Evolutionary conservation across 2,329 filamentous ascomycete genomes (phyloP).

Genomic region (Huntiella omanensis): DNA sequence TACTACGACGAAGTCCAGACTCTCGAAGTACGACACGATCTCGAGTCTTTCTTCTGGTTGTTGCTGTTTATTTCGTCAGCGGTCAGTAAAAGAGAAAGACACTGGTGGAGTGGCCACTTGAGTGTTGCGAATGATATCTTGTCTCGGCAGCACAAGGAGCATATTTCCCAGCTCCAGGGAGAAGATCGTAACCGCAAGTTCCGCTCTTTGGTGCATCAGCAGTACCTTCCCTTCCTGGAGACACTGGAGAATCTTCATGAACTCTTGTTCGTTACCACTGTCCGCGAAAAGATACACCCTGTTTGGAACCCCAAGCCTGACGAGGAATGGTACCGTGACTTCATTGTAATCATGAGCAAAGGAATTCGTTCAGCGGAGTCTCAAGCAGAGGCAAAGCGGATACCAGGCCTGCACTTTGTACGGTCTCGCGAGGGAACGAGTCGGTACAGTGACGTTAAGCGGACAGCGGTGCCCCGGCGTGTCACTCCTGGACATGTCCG

Average conservation of each 20-base stretch:
- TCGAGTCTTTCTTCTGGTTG: not conserved
- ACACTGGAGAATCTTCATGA: not conserved
- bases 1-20: not conserved
- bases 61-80: not conserved
- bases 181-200: not conserved
- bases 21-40: not conserved
- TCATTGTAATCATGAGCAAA: not conserved
- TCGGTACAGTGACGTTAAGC: too few species aligned
- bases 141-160: not conserved
- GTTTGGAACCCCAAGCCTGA: not conserved
- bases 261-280: not conserved
- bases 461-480: too few species aligned
- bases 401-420: too few species aligned
- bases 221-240: not conserved
- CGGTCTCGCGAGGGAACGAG: too few species aligned
- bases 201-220: not conserved
- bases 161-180: not conserved
- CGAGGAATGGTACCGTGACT: not conserved
- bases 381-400: too few species aligned
- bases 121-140: not conserved
- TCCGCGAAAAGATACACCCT: not conserved
- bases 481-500: too few species aligned
- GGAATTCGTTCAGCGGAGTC: not conserved
- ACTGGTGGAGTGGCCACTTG: not conserved
- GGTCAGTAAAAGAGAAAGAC: not conserved